Base-by-base conservation (phyloP, 163 green algal species). In the Chloroidium sp. region DNA sequence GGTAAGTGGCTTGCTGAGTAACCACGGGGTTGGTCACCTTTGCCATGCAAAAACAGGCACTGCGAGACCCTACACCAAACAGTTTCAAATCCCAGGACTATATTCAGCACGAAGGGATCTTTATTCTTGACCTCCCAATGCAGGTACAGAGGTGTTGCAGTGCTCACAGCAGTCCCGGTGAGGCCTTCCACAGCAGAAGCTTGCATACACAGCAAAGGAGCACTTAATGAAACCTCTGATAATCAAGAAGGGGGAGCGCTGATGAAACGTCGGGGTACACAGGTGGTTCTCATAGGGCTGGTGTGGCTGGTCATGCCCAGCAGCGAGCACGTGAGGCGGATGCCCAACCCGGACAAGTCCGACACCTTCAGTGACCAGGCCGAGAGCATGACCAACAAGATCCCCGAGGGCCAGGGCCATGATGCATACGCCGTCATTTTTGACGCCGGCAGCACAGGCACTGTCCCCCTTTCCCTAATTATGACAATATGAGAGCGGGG, bases 361-460 rank as follows among this genome's bases (percentile, higher is more conserved):
- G 69, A 85, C 75, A 81, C 78, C 62, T 87, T 82, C 61, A 82
- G 4, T 59, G 62, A 58, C 57, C 62, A 2, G 67, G 86, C 77
- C 59, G 62, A 69, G 64, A 67, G 84, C 36, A 82, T 79, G 75
- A 61, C 69, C 62, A 81, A 68, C 59, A 57, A 64, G 2, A 69
- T 83, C 59, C 69, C 76, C 59, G 60, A 59, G 13, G 79, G 69
- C 76, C 69, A 82, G 8, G 78, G 78, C 62, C 74, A 59, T 1
- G 81, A 89, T 1, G 67, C 76, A 60, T 97, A 91, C 84, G 92
- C 93, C 8, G 88, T 99, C 1, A 93, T 99, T 2, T 93, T 99
- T 69, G 96, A 99, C 78, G 96, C 96, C 14, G 96, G 96, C 62
- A 96, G 88, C 86, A 99, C 96, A 12, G 91, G 91, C 69, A 61